These are phyloP conservation scores for Daedaleopsis nitida DNA, from an alignment of 768 basidiomycete genomes.

Conservation along the genomic window DNA sequence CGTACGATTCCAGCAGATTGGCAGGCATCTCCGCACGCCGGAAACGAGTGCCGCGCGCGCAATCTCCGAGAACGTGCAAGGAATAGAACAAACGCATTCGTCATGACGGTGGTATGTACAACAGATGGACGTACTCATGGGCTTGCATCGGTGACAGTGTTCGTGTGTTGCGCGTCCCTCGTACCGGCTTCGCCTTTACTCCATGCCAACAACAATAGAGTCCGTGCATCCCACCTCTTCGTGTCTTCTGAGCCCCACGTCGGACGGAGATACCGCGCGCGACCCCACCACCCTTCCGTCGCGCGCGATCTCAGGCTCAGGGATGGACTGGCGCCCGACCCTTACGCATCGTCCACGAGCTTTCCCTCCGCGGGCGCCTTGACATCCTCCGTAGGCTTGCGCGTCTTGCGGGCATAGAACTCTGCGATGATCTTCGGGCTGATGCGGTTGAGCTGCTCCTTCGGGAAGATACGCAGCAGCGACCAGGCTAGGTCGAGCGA, in stretches of 20 bases:
- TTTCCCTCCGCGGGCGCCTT: conserved; percentile 50
- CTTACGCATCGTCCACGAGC: conserved; percentile 56
- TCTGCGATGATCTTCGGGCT: conserved; percentile 94
- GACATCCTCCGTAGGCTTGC: conserved; percentile 57
- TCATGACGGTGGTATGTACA: neutral
- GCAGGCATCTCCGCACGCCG: too few species aligned
- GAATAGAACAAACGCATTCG: neutral
- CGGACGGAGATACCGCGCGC: neutral
- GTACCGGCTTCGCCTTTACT: neutral
- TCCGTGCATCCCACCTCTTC: neutral
- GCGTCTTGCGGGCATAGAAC: conserved; percentile 87
- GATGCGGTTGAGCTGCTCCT: conserved; percentile 97
- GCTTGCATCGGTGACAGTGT: neutral
- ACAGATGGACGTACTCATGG: neutral
- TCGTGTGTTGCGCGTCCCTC: neutral
- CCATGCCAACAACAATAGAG: neutral
- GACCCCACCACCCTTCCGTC: neutral
- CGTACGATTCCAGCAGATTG: neutral
- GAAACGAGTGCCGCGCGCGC: neutral
- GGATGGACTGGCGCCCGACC: neutral
- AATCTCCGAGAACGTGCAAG: neutral
- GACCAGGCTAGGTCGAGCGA: conserved; percentile 98
- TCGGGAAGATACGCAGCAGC: conserved; percentile 96
- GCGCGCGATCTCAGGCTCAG: conserved; percentile 1
- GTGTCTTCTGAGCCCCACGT: neutral